Base-by-base conservation (phyloP, 1,139 yeast species). In the Magnusiomyces fungicola region DNA sequence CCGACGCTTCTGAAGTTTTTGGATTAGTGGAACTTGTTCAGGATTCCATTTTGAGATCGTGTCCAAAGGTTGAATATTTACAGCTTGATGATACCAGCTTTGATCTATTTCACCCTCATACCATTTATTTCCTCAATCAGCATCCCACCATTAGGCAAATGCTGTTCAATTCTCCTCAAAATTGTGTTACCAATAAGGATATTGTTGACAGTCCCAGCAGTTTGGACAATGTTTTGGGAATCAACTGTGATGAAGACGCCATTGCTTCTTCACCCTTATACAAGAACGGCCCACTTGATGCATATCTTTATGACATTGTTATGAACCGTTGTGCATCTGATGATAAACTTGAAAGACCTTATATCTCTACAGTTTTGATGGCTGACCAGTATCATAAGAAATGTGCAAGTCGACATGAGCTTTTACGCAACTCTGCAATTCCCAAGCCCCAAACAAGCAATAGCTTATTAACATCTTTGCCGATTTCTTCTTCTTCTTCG, bases 61-160 rank as follows among this genome's bases (percentile, higher is more conserved):
- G 43, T 16, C 21, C 24, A 16, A 30, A 39, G 21, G 29, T 39
- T 18, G 43, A 39, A 23, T 39, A 39, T 25, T 7, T 39, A 5
- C 22, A 39, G n/a, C 29, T 39, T 5, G 43, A 39, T 12, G 22
- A 39, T n/a, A 16, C 24, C 32, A 23, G 30, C 9, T 23, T 39
- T 39, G 43, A 27, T 16, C 19, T 39, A 2, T 39, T 39, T 16
- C 43, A 39, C 22, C 43, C 30, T 21, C 30, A 39, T 7, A 39
- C 30, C 21, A 27, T 24, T 23, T 21, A 10, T 25, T 27, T 25
- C 25, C 25, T 39, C 32, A 16, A 39, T n/a, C 32, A 39, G 21
- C 43, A 39, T 9, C n/a, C 24, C 14, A 39, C 14, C 4, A 6
- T 39, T 3, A 39, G 25, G 43, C 32, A 39, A 16, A 39, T 39